phyloP scores from a whole-genome alignment of 164 flowering plant species.

The Hamamelis virginiana region DNA sequence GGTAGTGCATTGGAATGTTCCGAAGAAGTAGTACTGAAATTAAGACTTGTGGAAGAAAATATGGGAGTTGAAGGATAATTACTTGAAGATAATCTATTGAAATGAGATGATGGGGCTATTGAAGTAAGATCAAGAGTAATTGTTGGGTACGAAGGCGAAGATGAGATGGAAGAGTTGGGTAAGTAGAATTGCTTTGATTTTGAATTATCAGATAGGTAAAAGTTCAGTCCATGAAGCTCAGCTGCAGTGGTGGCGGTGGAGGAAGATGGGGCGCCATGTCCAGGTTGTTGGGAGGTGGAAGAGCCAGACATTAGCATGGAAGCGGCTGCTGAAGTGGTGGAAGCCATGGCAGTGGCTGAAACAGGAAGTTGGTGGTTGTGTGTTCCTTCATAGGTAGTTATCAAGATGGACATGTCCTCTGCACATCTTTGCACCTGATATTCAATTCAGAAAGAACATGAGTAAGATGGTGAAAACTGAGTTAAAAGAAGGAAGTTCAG shows the following conservation, averaged over 20 bases:
- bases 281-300: slow-evolving; percentile 18
- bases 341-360: slow-evolving; percentile 88
- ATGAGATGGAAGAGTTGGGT: slow-evolving; percentile 51
- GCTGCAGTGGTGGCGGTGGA: slow-evolving; percentile 23
- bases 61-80: slow-evolving; percentile 26
- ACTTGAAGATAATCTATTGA: slow-evolving; percentile 29
- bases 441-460: no score
- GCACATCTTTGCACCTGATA: slow-evolving; percentile 92
- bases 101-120: slow-evolving; percentile 34
- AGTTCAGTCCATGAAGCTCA: slow-evolving; percentile 56
- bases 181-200: slow-evolving; percentile 53
- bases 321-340: slow-evolving; percentile 95
- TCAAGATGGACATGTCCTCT: slow-evolving; percentile 79
- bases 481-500: no score
- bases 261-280: neutral
- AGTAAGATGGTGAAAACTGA: no score
- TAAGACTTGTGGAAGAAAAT: slow-evolving; percentile 52
- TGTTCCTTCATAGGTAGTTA: slow-evolving; percentile 90
- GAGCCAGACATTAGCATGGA: slow-evolving; percentile 78
- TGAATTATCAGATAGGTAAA: slow-evolving; percentile 50
- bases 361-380: slow-evolving; percentile 85
- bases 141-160: slow-evolving; percentile 65
- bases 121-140: slow-evolving; percentile 92
- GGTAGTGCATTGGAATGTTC: slow-evolving; percentile 41
- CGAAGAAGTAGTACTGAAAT: slow-evolving; percentile 55